phyloP scores from a whole-genome alignment of 1,284 basidiomycete species.

The Moesziomyces globuligerus region DNA sequence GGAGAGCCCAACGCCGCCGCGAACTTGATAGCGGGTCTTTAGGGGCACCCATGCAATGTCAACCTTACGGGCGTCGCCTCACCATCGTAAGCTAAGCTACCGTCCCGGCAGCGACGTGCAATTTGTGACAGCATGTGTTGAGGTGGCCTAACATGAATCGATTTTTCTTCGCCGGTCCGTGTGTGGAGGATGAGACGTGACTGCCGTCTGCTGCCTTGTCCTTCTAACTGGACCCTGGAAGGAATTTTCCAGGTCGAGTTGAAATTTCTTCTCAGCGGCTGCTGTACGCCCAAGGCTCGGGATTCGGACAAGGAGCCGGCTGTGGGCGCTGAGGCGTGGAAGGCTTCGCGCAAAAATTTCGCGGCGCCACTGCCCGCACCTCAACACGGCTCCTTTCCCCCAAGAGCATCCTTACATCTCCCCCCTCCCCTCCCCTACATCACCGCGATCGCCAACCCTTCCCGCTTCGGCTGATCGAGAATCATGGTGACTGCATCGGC shows the following conservation, averaged over 20 bases:
- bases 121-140: too few species aligned
- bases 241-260: neutral
- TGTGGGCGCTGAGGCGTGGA: neutral
- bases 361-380: neutral
- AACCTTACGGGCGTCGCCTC: too few species aligned
- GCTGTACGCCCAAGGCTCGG: neutral
- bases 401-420: too few species aligned
- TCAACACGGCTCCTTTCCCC: neutral
- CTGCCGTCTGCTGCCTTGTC: neutral
- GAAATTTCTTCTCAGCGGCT: neutral
- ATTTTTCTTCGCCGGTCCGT: too few species aligned
- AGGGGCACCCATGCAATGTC: neutral
- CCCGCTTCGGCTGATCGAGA: neutral
- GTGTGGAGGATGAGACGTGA: neutral
- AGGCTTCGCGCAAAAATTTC: neutral
- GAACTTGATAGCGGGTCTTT: constrained; percentile 31
- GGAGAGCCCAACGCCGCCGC: constrained; percentile 37
- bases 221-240: neutral
- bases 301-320: neutral
- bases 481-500: constrained; percentile 30
- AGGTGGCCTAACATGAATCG: too few species aligned
- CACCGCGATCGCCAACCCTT: neutral
- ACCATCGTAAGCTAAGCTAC: too few species aligned
- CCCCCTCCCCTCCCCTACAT: too few species aligned
- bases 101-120: too few species aligned